Evolutionary conservation across 75 land plant genomes (phyloP).

Genomic region (Pinus taeda): DNA sequence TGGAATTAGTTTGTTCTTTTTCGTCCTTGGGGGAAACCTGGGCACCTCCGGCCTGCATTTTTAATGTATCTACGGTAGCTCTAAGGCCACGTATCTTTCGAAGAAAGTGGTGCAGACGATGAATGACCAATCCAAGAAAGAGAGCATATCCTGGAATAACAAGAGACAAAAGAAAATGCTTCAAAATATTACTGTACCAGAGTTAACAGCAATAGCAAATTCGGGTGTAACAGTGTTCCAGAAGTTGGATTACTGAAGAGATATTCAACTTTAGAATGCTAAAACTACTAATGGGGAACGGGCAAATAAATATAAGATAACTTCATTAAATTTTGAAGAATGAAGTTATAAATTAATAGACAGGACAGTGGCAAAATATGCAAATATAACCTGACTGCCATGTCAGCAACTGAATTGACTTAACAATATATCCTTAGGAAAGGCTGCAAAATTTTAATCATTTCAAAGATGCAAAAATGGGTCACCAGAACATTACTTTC

Average conservation of each 20-base stretch:
- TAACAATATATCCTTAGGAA: too few species aligned
- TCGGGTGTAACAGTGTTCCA: too few species aligned
- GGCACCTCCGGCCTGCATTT: slow-evolving; percentile 28
- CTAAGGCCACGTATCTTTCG: slow-evolving; percentile 40
- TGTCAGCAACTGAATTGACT: not conserved
- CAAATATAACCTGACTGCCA: not conserved
- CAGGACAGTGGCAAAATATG: not conserved
- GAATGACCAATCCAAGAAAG: slow-evolving; percentile 57
- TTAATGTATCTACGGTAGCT: slow-evolving; percentile 46
- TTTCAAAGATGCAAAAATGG: too few species aligned
- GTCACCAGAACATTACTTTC: not conserved
- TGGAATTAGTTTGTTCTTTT: slow-evolving; percentile 2
- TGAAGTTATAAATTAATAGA: not conserved
- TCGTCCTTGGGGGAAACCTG: slow-evolving; percentile 17
- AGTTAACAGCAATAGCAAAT: too few species aligned
- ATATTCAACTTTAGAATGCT: too few species aligned
- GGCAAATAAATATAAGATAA: not conserved
- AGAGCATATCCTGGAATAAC: slow-evolving; percentile 52
- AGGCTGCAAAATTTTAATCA: too few species aligned
- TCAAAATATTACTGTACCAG: too few species aligned
- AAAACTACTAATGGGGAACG: too few species aligned
- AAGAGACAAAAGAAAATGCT: not conserved
- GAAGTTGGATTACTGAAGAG: too few species aligned
- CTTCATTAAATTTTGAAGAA: not conserved
- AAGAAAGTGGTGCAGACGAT: slow-evolving; percentile 58